A percentile compares a stretch with the other conserved stretches of the same genome.
Conservation (phyloP, 2,329 filamentous ascomycete genomes). For the Colletotrichum lini region DNA sequence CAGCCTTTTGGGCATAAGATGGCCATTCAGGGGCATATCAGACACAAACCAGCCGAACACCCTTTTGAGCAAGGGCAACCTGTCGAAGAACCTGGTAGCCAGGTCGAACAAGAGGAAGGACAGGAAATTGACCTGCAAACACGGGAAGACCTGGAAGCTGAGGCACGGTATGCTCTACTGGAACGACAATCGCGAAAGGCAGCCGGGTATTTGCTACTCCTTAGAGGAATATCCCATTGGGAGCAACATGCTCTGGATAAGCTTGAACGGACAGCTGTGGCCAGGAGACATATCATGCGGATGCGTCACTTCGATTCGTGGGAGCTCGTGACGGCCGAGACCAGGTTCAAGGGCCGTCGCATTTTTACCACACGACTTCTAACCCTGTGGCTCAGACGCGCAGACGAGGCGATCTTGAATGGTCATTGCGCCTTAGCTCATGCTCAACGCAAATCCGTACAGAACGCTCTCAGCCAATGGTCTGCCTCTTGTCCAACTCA, state of each 20-base stretch:
- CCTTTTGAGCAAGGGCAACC: not conserved
- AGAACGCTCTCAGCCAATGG: slow-evolving; percentile 14
- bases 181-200: slow-evolving; percentile 27
- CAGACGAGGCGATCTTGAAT: not conserved
- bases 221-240: slow-evolving; percentile 64
- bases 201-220: slow-evolving; percentile 36
- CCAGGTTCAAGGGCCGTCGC: slow-evolving; percentile 24
- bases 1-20: not conserved
- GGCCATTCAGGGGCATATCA: not conserved
- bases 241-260: slow-evolving; percentile 75
- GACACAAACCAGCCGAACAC: not conserved
- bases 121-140: not conserved
- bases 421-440: not conserved
- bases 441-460: not conserved
- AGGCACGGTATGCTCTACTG: slow-evolving; percentile 23
- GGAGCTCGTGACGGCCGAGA: slow-evolving; percentile 42
- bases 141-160: slow-evolving; percentile 1
- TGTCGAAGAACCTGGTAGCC: not conserved
- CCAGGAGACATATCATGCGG: slow-evolving; percentile 78
- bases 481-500: slow-evolving; percentile 4
- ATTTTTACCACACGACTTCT: slow-evolving; percentile 22
- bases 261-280: slow-evolving; percentile 75
- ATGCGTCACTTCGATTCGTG: slow-evolving; percentile 54
- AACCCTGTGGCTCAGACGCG: slow-evolving; percentile 25
- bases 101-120: not conserved